A percentile compares a stretch with the other conserved stretches of the same genome.
These are phyloP conservation scores for Pseudovirgaria hyperparasitica DNA, from an alignment of 2,329 filamentous ascomycete species.

Conservation along the genomic window DNA sequence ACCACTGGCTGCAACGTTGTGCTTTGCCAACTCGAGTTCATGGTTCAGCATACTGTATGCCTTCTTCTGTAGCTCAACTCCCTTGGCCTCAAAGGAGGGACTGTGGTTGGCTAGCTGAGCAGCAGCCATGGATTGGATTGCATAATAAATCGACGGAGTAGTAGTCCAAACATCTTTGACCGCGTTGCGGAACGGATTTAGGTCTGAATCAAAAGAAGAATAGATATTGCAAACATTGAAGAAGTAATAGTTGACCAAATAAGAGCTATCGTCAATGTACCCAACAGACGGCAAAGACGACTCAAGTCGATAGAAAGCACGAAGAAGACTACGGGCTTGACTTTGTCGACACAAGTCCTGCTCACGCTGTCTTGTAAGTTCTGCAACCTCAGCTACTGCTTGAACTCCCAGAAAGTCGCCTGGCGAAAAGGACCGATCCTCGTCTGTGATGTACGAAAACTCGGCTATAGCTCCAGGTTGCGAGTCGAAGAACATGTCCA, in stretches of 20 bases:
- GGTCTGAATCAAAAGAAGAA: constrained; percentile 50
- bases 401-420: too few species aligned
- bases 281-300: constrained; percentile 18
- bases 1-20: constrained; percentile 27
- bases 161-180: constrained; percentile 45
- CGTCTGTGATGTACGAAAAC: too few species aligned
- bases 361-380: too few species aligned
- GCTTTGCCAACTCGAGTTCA: constrained; percentile 33
- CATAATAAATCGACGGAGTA: constrained; percentile 46
- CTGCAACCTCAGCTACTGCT: too few species aligned
- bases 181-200: constrained; percentile 49
- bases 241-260: constrained; percentile 51
- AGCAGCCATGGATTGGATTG: constrained; percentile 52
- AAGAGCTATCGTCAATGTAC: constrained; percentile 38
- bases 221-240: constrained; percentile 48
- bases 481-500: too few species aligned
- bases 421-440: too few species aligned
- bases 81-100: constrained; percentile 38
- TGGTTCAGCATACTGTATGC: constrained; percentile 38
- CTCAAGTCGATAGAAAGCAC: constrained; percentile 23
- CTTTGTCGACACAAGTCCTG: too few species aligned
- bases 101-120: constrained; percentile 47
- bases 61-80: constrained; percentile 39
- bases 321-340: constrained; percentile 28
- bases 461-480: too few species aligned